phyloP scores from a whole-genome alignment of 257 asterid species.

The Penstemon davidsonii region DNA sequence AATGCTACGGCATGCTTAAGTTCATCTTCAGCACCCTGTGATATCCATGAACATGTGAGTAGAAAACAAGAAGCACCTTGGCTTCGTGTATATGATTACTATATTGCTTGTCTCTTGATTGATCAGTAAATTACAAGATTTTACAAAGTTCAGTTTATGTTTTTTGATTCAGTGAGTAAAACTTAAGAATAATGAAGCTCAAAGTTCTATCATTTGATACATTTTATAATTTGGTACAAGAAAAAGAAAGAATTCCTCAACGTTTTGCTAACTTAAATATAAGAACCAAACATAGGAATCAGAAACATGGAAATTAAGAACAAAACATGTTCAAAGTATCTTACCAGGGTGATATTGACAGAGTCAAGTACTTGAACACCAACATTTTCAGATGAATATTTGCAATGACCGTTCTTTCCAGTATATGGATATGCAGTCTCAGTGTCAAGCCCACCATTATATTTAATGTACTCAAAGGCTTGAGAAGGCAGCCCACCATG shows the following conservation, averaged over 20 bases:
- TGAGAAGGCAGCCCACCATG: constrained; percentile 93
- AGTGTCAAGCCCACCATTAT: constrained; percentile 84
- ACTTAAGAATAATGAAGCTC: too few relatives aligned
- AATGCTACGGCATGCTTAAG: constrained; percentile 81
- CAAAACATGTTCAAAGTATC: constrained; percentile 23
- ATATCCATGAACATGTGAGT: constrained; percentile 17
- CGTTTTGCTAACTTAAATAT: too few relatives aligned
- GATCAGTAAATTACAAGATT: background rate
- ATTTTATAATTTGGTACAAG: too few relatives aligned
- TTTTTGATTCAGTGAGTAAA: too few relatives aligned
- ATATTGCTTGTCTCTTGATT: background rate
- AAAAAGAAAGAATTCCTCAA: too few relatives aligned
- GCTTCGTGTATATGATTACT: background rate
- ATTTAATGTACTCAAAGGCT: constrained; percentile 94
- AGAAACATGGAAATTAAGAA: constrained; percentile 19
- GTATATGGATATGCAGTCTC: constrained; percentile 87
- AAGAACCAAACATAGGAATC: too few relatives aligned
- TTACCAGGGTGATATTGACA: constrained; percentile 89
- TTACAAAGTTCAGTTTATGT: too few relatives aligned
- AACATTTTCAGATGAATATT: constrained; percentile 65
- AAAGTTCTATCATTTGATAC: too few relatives aligned
- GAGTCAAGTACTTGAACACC: constrained; percentile 66
- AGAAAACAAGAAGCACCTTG: constrained; percentile 3
- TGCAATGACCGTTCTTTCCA: constrained; percentile 68
- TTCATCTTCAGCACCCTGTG: constrained; percentile 87